Evolutionary conservation across 345 rosid species (phyloP).

Genomic region (sweet orange (Citrus sinensis)): DNA sequence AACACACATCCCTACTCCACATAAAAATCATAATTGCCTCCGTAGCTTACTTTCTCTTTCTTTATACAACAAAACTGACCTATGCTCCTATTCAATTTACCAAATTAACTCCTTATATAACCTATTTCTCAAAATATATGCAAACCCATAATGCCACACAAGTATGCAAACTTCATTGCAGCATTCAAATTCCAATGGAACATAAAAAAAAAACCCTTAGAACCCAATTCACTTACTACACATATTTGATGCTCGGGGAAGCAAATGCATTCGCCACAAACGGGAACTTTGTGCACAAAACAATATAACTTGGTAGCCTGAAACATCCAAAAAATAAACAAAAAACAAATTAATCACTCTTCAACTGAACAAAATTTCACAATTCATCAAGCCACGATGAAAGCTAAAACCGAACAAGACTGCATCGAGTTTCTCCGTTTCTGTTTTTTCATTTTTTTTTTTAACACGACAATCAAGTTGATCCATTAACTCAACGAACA

Average conservation of each 20-base stretch:
- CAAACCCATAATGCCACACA: neutral
- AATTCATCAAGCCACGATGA: neutral
- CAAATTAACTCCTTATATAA: neutral
- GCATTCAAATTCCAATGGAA: neutral
- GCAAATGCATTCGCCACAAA: slow-evolving; percentile 96
- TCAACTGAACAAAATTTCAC: neutral
- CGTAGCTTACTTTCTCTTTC: neutral
- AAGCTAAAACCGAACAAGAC: neutral
- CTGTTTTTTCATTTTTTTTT: too few relatives aligned
- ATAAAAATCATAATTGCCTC: neutral
- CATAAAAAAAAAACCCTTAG: neutral
- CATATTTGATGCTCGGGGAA: slow-evolving; percentile 94
- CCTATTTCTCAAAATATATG: neutral
- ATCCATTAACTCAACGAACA: neutral
- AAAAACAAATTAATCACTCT: neutral
- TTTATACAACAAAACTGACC: neutral
- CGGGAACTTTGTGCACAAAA: slow-evolving; percentile 97
- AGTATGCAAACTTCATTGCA: neutral
- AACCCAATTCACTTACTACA: slow-evolving; percentile 49
- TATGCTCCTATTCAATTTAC: neutral
- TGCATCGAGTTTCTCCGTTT: neutral
- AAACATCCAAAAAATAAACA: slow-evolving; percentile 14
- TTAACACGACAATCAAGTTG: neutral
- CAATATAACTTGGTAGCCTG: slow-evolving; percentile 98
- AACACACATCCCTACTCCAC: neutral